phyloP scores from a whole-genome alignment of 1,139 yeast genomes.

The Pneumocystis murina region DNA sequence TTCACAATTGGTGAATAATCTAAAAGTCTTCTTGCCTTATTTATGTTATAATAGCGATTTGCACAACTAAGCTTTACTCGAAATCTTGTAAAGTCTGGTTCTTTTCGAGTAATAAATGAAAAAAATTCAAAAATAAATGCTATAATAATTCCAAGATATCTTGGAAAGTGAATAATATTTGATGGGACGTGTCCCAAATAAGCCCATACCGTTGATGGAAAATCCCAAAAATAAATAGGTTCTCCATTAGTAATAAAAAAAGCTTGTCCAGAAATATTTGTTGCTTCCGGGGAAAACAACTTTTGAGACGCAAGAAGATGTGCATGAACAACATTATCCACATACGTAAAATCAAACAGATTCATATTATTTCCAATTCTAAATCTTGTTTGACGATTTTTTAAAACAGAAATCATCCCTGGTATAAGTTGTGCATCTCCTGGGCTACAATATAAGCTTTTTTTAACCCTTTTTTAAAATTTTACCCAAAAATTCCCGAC shows the following conservation, averaged over 20 bases:
- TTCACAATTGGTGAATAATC: constrained; percentile 73
- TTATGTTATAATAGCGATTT: constrained; percentile 81
- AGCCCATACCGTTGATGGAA: constrained; percentile 94
- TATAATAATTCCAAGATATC: constrained; percentile 58
- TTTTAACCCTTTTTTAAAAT: too few relatives aligned
- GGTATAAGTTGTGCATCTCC: constrained; percentile 96
- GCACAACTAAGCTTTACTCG: constrained; percentile 89
- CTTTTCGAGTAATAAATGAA: constrained; percentile 40
- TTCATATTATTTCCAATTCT: constrained; percentile 91
- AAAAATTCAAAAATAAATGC: constrained; percentile 66
- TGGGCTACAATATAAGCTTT: constrained; percentile 29
- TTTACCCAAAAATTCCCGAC: constrained; percentile 80
- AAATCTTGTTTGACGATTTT: constrained; percentile 73
- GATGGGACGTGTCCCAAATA: constrained; percentile 63
- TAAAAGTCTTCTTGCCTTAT: constrained; percentile 63
- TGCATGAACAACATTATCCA: constrained; percentile 97
- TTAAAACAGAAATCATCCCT: constrained; percentile 71
- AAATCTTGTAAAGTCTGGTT: constrained; percentile 91
- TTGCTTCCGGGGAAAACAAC: constrained; percentile 29
- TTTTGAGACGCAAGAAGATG: constrained; percentile 84
- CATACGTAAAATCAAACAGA: constrained; percentile 91
- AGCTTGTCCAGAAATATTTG: constrained; percentile 62
- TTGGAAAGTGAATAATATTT: constrained; percentile 50
- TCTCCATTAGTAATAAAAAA: constrained; percentile 87
- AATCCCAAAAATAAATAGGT: constrained; percentile 93